Evolutionary conservation across 1,139 yeast species (phyloP).

Genomic region (Zygosaccharomyces pseudobailii): DNA sequence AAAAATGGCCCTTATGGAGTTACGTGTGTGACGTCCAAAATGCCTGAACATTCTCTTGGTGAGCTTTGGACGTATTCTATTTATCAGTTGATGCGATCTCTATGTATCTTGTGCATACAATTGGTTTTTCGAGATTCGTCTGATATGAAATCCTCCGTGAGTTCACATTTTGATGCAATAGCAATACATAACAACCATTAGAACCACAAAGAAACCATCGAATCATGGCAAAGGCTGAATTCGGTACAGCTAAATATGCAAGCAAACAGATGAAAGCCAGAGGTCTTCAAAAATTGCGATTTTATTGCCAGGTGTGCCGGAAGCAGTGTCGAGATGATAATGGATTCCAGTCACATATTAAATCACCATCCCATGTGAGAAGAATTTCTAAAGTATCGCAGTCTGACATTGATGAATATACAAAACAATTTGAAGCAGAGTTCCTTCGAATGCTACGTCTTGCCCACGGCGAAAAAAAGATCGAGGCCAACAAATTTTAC

Average conservation of each 20-base stretch:
- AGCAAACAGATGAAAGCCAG: constrained; percentile 74
- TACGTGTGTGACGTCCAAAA: neutral
- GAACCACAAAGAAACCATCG: neutral
- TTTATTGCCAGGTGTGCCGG: constrained; percentile 86
- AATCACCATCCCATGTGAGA: constrained; percentile 69
- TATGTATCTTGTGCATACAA: no score
- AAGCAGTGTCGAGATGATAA: constrained; percentile 95
- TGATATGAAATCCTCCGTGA: no score
- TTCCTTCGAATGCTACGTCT: constrained; percentile 60
- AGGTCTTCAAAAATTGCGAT: constrained; percentile 80
- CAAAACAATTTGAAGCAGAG: constrained; percentile 55
- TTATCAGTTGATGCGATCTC: no score
- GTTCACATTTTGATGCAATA: no score
- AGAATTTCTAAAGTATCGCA: constrained; percentile 46
- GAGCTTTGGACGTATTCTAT: no score
- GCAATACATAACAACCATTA: neutral
- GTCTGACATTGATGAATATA: constrained; percentile 52
- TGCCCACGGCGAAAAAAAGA: constrained; percentile 75
- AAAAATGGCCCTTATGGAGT: neutral
- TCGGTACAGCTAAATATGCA: constrained; percentile 77
- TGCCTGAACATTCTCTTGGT: neutral
- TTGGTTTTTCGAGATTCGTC: no score
- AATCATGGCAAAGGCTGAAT: constrained; percentile 56
- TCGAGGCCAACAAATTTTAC: constrained; percentile 81
- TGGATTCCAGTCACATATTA: constrained; percentile 85